Base-by-base conservation (phyloP, 2,329 filamentous ascomycete species). In the Ophiostoma quercus region DNA sequence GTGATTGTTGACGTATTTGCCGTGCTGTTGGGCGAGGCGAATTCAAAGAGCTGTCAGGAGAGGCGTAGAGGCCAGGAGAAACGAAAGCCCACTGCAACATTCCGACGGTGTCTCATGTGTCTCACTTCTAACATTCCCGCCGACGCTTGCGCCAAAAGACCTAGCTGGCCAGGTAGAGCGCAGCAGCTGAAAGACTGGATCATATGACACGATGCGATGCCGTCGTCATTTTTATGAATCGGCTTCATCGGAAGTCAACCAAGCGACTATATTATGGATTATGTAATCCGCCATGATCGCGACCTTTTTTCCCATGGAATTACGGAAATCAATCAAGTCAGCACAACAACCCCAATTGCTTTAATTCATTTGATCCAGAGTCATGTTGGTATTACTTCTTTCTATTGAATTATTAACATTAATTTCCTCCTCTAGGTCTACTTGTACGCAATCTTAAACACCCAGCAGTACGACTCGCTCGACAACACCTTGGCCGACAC, bases 401-500 rank as follows among this genome's bases (percentile, higher is more conserved):
- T n/a, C 19, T n/a, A 47, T n/a, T 5, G 16, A 47, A 47, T 6
- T 19, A 7, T n/a, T 47, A 7, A 19, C 19, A 47, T 47, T 47
- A 8, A 7, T 57, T 57, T 25, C n/a, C 11, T 9, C 25, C 51
- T 47, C 43, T 47, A 47, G 43, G 19, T 16, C 22, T 25, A 25
- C 22, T 57, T 25, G 32, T 72, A 71, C 4, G 47, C 29, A 25
- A 82, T 79, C 75, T 80, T 81, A 72, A 82, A 82, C 0, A 81
- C 79, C 80, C 80, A 82, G 54, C 76, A 77, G 71, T 78, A 80
- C 70, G 76, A 70, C 68, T 80, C 80, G 8, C 75, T 75, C 19
- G 72, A 71, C 39, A 74, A 71, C 3, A 79, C 70, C 1, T 76
- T 75, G 22, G 77, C 71, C 47, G 75, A 75, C 14, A 81, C 73